Conservation (phyloP, 106 monocot genomes). For the Hemerocallis citrina region DNA sequence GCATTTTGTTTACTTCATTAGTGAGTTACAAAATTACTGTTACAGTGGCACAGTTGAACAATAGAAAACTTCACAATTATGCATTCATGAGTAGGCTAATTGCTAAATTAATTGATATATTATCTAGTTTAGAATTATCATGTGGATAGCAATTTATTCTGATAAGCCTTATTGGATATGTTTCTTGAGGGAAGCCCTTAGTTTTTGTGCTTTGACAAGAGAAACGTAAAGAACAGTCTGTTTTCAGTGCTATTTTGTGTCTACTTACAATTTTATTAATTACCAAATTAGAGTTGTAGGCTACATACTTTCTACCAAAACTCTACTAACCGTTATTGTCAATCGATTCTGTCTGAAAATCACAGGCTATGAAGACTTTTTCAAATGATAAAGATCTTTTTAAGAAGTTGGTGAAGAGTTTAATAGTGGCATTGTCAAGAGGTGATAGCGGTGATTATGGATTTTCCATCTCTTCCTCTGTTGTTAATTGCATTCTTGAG, state of each 20-base stretch:
- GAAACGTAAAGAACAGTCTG: neutral
- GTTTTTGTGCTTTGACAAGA: neutral
- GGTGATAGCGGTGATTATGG: conserved; percentile 28
- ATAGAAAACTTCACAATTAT: neutral
- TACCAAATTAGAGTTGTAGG: neutral
- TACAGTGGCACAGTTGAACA: neutral
- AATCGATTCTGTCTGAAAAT: too few relatives aligned
- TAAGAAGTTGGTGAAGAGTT: conserved; percentile 42
- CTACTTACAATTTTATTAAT: neutral
- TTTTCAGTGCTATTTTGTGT: neutral
- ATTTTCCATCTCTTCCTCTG: conserved; percentile 24
- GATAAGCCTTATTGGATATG: neutral
- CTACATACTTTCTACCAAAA: neutral
- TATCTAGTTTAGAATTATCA: conserved; percentile 3
- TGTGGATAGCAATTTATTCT: neutral
- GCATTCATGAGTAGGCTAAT: neutral
- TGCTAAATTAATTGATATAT: neutral
- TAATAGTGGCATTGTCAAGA: conserved; percentile 28
- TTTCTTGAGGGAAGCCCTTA: neutral
- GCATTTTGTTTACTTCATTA: neutral
- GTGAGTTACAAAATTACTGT: neutral
- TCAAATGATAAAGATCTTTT: conserved; percentile 39
- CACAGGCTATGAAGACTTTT: conserved; percentile 53
- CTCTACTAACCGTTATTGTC: too few relatives aligned
- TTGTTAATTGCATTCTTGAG: conserved; percentile 35